Evolutionary conservation across 1,139 yeast genomes (phyloP).

Genomic region (Lodderomyces margitis): DNA sequence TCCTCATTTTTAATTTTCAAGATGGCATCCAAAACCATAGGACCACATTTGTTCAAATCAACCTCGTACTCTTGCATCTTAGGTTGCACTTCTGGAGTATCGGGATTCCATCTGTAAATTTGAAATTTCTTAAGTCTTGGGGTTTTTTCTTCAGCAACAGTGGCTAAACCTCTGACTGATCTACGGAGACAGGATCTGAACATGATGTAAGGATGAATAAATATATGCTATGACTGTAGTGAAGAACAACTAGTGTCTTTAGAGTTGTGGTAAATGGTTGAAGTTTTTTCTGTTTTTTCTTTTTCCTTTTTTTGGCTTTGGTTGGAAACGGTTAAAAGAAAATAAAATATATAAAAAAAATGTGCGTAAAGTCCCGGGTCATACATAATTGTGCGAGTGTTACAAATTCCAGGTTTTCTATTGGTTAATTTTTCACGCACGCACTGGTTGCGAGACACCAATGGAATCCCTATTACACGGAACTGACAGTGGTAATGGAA

Average conservation of each 20-base stretch:
- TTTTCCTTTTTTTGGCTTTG: background rate
- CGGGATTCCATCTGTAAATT: slow-evolving; percentile 98
- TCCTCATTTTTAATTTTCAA: slow-evolving; percentile 94
- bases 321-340: background rate
- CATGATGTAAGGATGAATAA: slow-evolving; percentile 12
- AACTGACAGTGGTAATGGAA: no score
- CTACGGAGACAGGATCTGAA: slow-evolving; percentile 20
- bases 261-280: background rate
- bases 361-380: slow-evolving; percentile 4
- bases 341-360: no score
- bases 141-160: slow-evolving; percentile 35
- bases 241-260: slow-evolving; percentile 2
- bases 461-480: no score
- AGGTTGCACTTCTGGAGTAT: slow-evolving; percentile 92
- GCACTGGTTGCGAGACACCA: no score
- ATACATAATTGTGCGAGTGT: background rate
- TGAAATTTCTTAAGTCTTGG: slow-evolving; percentile 79
- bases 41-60: slow-evolving; percentile 91
- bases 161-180: slow-evolving; percentile 39
- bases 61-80: slow-evolving; percentile 77
- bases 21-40: slow-evolving; percentile 95
- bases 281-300: background rate
- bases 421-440: slow-evolving; percentile 1
- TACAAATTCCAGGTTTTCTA: slow-evolving; percentile 3
- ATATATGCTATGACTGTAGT: background rate